Evolutionary conservation across 345 rosid species (phyloP), one percentile per base, ranked within the genome.

Genomic region (Jatropha curcas): DNA sequence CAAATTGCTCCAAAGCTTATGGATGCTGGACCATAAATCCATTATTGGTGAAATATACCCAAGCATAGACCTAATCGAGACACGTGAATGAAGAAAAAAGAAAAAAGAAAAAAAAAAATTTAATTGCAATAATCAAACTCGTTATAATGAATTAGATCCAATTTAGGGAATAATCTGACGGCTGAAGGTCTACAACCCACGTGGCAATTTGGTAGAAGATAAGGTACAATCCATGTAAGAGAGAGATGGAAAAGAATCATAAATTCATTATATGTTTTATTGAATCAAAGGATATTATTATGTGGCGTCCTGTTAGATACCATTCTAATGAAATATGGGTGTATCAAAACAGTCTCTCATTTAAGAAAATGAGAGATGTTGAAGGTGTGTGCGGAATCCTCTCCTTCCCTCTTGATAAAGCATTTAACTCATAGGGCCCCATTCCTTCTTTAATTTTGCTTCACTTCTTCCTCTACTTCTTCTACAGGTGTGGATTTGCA

Each of bases 381-480:
- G 25, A 20, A 59, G 30, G 6, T 2, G 25, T 0, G 33, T 4
- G 22, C 62, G 63, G 65, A 41, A 35, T 62, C 66, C 45, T 12
- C 11, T 33, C 71, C 9, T 46, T n/a, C 61, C 35, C 65, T 68
- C 33, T 33, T 10, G 22, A 72, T 34, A 16, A 27, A 33, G 33
- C 75, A 74, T 59, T 74, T 43, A 64, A 41, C 10, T 34, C 8
- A 31, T 2, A 51, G 73, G 80, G 68, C n/a, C 79, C 71, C 69
- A n/a, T 7, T 24, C 22, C 30, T 1, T 0, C 33, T 60, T 74
- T 14, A 56, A 74, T 67, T 31, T 52, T 19, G 62, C 5, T 65
- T 55, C 59, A 9, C 13, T 22, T 14, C 7, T 12, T 77, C 24
- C 35, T 75, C 57, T 48, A 16, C 8, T 39, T 39, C 45, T 41